These are phyloP conservation scores for Candida sithepensis DNA, from an alignment of 805 yeast species.

Conservation along the genomic window DNA sequence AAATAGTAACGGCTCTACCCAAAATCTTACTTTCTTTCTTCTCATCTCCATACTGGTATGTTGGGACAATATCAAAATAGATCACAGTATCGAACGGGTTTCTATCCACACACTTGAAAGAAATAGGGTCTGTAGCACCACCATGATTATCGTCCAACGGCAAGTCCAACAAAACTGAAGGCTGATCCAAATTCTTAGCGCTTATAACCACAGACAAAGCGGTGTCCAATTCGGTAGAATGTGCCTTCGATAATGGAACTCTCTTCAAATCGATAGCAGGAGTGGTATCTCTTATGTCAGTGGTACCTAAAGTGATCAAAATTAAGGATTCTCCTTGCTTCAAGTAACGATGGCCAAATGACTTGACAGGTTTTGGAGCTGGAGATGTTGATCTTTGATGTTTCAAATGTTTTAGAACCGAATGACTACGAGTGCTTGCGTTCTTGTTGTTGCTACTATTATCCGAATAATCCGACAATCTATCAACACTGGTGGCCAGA, in stretches of 20 bases:
- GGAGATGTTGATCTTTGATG: conserved; percentile 22
- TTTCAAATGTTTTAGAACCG: conserved; percentile 19
- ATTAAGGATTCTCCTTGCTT: conserved; percentile 61
- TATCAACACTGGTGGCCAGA: conserved; percentile 24
- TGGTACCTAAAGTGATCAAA: conserved; percentile 82
- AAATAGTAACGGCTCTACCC: conserved; percentile 81
- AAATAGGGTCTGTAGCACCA: conserved; percentile 67
- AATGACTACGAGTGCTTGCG: conserved; percentile 8
- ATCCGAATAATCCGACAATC: conserved; percentile 20
- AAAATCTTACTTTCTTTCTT: conserved; percentile 40
- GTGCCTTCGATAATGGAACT: conserved; percentile 72
- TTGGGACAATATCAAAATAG: conserved; percentile 85
- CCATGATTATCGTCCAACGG: conserved; percentile 80
- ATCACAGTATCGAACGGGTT: conserved; percentile 53
- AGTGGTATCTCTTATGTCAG: conserved; percentile 60
- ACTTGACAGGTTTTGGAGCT: conserved; percentile 59
- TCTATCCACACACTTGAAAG: conserved; percentile 56
- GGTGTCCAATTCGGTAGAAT: conserved; percentile 82
- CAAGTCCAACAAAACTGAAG: conserved; percentile 60
- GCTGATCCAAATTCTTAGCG: conserved; percentile 46
- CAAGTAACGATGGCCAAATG: conserved; percentile 81
- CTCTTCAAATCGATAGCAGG: conserved; percentile 66
- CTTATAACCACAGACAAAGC: conserved; percentile 72
- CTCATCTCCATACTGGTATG: conserved; percentile 49
- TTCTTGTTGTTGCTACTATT: conserved; percentile 2